Conservation (phyloP, 768 basidiomycete species). For the Hypsizygus marmoreus region DNA sequence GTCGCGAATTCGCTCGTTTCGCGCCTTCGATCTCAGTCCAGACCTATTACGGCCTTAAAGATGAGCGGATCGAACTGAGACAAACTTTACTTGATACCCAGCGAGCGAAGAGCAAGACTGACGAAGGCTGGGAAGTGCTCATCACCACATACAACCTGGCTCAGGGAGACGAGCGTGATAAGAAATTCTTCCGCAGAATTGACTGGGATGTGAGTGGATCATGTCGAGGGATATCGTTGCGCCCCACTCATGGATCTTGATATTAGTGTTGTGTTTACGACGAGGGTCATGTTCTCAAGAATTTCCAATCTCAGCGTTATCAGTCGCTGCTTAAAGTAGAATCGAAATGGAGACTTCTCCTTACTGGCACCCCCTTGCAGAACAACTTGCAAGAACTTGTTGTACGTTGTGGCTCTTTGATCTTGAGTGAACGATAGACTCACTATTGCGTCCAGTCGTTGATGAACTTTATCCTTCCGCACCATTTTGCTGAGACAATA, state of each 20-base stretch:
- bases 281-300: conserved; percentile 97
- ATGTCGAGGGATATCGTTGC: too few species aligned
- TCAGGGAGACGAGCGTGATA: conserved; percentile 85
- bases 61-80: conserved; percentile 75
- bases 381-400: conserved; percentile 90
- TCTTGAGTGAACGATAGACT: background rate
- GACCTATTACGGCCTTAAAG: conserved; percentile 93
- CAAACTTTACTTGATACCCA: conserved; percentile 69
- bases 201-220: conserved; percentile 91
- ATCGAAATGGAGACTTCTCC: conserved; percentile 85
- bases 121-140: conserved; percentile 85
- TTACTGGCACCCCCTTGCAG: conserved; percentile 95
- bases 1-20: conserved; percentile 92
- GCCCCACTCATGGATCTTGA: too few species aligned
- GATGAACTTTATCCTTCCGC: conserved; percentile 96
- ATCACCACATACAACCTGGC: conserved; percentile 97
- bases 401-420: conserved; percentile 51
- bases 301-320: conserved; percentile 97
- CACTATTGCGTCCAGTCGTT: conserved; percentile 65
- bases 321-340: conserved; percentile 83
- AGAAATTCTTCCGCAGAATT: conserved; percentile 90
- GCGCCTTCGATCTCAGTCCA: conserved; percentile 83
- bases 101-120: conserved; percentile 43
- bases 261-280: conserved; percentile 89
- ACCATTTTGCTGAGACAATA: conserved; percentile 79